These are phyloP conservation scores for Exophiala calicioides DNA, from an alignment of 2,329 filamentous ascomycete species.

Conservation along the genomic window DNA sequence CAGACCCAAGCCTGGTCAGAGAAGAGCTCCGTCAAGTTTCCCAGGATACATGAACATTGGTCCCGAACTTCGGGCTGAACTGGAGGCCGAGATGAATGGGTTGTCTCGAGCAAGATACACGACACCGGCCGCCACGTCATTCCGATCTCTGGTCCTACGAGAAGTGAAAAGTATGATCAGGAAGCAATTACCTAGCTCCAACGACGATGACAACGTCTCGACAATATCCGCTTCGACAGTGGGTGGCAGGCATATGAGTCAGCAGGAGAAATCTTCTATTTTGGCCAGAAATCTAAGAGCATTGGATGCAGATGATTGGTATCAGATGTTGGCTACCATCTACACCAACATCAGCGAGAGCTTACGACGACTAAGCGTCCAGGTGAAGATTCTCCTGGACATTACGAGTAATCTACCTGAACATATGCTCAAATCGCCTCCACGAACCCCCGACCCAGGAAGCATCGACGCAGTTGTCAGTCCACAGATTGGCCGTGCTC, in stretches of 20 bases:
- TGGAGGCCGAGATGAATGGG: slow-evolving; percentile 72
- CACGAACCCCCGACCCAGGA: slow-evolving; percentile 46
- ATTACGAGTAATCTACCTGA: slow-evolving; percentile 69
- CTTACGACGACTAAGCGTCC: slow-evolving; percentile 78
- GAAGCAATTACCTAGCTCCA: slow-evolving; percentile 83
- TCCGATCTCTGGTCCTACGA: slow-evolving; percentile 77
- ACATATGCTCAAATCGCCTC: slow-evolving; percentile 48
- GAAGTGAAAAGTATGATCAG: slow-evolving; percentile 86
- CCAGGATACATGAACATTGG: slow-evolving; percentile 78
- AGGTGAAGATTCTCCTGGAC: slow-evolving; percentile 92
- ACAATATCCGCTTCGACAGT: slow-evolving; percentile 82
- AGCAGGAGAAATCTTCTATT: slow-evolving; percentile 86
- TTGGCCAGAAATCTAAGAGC: slow-evolving; percentile 84
- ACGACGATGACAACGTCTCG: slow-evolving; percentile 89
- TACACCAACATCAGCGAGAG: slow-evolving; percentile 89
- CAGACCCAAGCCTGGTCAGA: slow-evolving; percentile 67
- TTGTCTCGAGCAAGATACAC: slow-evolving; percentile 81
- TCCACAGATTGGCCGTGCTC: slow-evolving; percentile 19
- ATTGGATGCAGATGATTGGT: slow-evolving; percentile 79
- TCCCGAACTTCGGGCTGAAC: slow-evolving; percentile 67
- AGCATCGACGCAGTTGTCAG: slow-evolving; percentile 23
- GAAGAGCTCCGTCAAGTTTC: slow-evolving; percentile 66
- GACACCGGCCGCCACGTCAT: slow-evolving; percentile 76
- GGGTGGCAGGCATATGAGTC: slow-evolving; percentile 67
- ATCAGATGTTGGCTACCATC: slow-evolving; percentile 76